Conservation (phyloP, 805 yeast genomes). For the Candida sithepensis region DNA sequence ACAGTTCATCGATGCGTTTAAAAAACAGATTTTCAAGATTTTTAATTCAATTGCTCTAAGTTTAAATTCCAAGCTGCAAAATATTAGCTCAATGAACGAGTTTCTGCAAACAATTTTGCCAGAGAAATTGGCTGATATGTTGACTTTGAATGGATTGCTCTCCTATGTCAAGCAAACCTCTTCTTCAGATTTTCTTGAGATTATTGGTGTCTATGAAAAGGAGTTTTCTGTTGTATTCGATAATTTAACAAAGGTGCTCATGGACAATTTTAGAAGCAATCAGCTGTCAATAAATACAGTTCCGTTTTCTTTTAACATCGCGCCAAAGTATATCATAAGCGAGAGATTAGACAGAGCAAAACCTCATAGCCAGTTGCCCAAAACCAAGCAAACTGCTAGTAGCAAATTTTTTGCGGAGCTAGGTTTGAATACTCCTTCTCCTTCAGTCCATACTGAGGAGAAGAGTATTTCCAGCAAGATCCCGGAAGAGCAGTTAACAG, state of each 20-base stretch:
- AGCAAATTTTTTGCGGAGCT: conserved; percentile 24
- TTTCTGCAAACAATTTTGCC: conserved; percentile 13
- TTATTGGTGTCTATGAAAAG: conserved; percentile 38
- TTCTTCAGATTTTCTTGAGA: conserved; percentile 38
- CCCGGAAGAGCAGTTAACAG: conserved; percentile 3
- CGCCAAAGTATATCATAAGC: conserved; percentile 20
- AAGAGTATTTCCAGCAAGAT: not conserved
- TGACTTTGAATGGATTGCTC: conserved; percentile 46
- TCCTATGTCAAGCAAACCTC: conserved; percentile 60
- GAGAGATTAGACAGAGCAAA: conserved; percentile 9
- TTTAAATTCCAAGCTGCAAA: conserved; percentile 28
- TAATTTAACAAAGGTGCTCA: conserved; percentile 22
- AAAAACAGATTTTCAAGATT: conserved; percentile 24
- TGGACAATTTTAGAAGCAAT: conserved; percentile 14
- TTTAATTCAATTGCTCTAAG: conserved; percentile 26
- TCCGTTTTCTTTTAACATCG: conserved; percentile 19
- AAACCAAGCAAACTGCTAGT: conserved; percentile 12
- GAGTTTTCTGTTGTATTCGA: conserved; percentile 28
- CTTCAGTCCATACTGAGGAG: not conserved
- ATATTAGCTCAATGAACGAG: conserved; percentile 4
- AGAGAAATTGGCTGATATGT: conserved; percentile 34
- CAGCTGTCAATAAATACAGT: not conserved
- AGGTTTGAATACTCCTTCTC: conserved; percentile 15
- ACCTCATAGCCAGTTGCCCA: not conserved
- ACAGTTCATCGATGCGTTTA: conserved; percentile 46